Base-by-base conservation (phyloP, 805 yeast genomes). In the Candida sithepensis region DNA sequence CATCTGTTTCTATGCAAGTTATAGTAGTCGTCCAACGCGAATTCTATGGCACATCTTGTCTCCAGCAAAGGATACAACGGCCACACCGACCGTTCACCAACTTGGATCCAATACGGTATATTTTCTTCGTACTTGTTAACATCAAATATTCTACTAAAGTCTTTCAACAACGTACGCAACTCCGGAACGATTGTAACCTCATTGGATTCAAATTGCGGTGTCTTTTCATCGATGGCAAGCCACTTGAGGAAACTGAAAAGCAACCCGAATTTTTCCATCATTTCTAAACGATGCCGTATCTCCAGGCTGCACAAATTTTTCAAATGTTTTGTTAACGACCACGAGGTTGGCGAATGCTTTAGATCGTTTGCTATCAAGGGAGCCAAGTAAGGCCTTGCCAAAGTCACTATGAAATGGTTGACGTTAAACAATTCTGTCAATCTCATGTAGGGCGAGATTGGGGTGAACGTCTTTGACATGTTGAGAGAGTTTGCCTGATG, bases 61-160 rank as follows among this genome's bases (percentile, higher is more conserved):
- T 90, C 84, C 26, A 94, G 72, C 33, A 90, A 70, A 0, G 96
- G 88, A 51, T 88, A 73, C 44, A 88, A 78, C 1, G 96, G 96
- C 98, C 98, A 94, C 1, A 90, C 89, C 39, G 96, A 85, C 53
- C 85, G 73, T 64, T 92, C 97, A 4, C 99, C 99, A 28, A 91
- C 88, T 44, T 78, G 70, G 13, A 90, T 81, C 96, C 97, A 92
- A 61, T 89, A 88, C 4, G 89, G 85, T 20, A 90, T 84, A 63
- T 88, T 90, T 48, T 81, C 85, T 60, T 71, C 65, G 22, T 82
- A 74, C 55, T 84, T 76, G 57, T 84, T 84, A 3, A 87, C 84
- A 60, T 89, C 96, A 58, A 89, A 78, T 0, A 90, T 83, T 54
- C 89, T 72, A 39, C 89, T 84, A 51, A 88, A 78, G 55, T 85